Evolutionary conservation across 2,329 filamentous ascomycete species (phyloP), one percentile per base, ranked within the genome.

Genomic region (Stagonosporopsis tanaceti): DNA sequence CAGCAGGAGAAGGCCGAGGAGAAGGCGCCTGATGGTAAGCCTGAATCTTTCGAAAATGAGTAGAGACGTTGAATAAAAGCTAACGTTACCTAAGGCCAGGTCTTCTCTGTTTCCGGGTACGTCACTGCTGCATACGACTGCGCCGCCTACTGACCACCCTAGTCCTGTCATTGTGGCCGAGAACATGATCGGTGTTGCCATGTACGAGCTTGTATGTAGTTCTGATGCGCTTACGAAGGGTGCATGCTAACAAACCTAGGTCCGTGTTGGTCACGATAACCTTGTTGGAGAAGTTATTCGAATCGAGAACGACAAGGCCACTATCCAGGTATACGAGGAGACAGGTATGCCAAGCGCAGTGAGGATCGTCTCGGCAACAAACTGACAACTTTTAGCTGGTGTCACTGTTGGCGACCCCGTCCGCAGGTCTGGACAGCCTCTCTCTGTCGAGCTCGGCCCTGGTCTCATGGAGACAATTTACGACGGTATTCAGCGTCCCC

Each of bases 401-500:
- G 90, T 99, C 67, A 96, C 88, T 68, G 93, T 99, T 66, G 95
- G 95, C 75, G 95, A 99, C 76, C 95, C 95, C 47, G 95, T 99
- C 67, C 73, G 82, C 60, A 87, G 94, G 73, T 97, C 94, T 56
- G 92, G 93, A 78, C 97, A 98, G 85, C 95, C 95, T 63, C 84
- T 99, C 53, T 97, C 95, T 57, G 95, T 99, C 79, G 95, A 99
- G 80, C 89, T 99, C 45, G 95, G 95, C 47, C 95, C 95, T 63
- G 95, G 95, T 76, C 84, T 99, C 78, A 92, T 99, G 86, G 94
- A 98, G 82, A 97, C 95, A 67, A 99, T 99, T 79, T 99, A 98
- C 84, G 95, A 99, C 78, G 95, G 95, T 82, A 99, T 99, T 73
- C 95, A 99, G 80, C 89, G 95, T 76, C 95, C 95, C 47, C 88